Base-by-base conservation (phyloP, 192 early-diverging fungal species). In the Umbelopsis ramanniana region DNA sequence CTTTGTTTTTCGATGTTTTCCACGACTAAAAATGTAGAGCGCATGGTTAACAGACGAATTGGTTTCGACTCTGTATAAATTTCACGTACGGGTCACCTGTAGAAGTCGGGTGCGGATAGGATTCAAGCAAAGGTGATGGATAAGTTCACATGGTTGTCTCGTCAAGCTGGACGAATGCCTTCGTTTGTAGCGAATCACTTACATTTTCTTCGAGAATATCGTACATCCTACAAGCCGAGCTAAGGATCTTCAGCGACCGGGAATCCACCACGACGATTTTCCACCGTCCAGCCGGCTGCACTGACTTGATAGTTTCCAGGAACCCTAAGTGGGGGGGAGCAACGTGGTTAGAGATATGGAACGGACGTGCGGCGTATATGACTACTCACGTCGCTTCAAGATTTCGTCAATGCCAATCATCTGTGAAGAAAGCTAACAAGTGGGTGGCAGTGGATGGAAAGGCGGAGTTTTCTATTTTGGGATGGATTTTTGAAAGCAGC, bases 211-310 rank as follows among this genome's bases (percentile, higher is more conserved):
- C 89, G 11, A 91, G 80, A 63, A 93, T 90, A 73, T 93, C 90
- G 47, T 74, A 86, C 88, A 91, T 96, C 75, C 91, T 92, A 78
- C 90, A 91, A 6, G 91, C 87, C 4, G 87, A 88, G 69, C 89
- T 90, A 15, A 95, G 81, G 33, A 95, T 89, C 69, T 92, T 92
- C 47, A 90, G 70, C 9, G 93, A 86, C 26, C 87, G 87, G 47
- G 81, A 76, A 83, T 96, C 94, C 0, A 93, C 87, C 9, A 96
- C 90, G 2, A 96, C 83, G 50, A 96, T 85, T 81, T 96, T 96
- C 92, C 91, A 96, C 46, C 86, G 79, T 67, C 85, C 85, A 17
- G 90, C 82, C 3, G 93, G 91, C 68, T 94, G 86, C 14, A 94
- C 87, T 0, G 91, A 86, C 69, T 89, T 87, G 67, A 96, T 90